A percentile compares a stretch with the other conserved stretches of the same genome.
These are phyloP conservation scores for Pelagophyceae sp. DNA, from an alignment of 352 stramenopile species.

Conservation along the genomic window DNA sequence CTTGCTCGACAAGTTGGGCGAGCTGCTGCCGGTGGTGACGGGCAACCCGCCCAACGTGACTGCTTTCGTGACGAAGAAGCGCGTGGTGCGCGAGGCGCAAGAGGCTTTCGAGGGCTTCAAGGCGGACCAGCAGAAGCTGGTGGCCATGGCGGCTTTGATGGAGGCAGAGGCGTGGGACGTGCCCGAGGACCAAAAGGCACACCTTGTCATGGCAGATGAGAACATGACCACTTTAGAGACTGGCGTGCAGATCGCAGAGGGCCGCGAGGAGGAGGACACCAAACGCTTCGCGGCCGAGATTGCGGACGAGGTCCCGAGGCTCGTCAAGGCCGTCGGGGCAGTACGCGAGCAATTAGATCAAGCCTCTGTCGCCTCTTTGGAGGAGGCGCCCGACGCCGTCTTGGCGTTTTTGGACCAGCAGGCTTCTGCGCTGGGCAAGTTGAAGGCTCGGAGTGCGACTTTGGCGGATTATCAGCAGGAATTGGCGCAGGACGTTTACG, in stretches of 20 bases:
- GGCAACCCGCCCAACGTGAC: conserved; percentile 47
- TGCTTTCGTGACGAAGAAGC: conserved; percentile 43
- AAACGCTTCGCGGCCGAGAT: conserved; percentile 76
- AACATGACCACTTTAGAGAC: conserved; percentile 74
- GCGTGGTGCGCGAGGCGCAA: conserved; percentile 50
- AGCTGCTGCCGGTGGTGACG: conserved; percentile 69
- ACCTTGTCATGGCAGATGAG: conserved; percentile 85
- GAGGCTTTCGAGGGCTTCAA: conserved; percentile 54
- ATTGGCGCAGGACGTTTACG: conserved; percentile 68
- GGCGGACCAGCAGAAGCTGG: conserved; percentile 58
- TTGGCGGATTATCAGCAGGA: conserved; percentile 73
- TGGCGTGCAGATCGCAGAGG: conserved; percentile 73
- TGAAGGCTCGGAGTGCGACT: conserved; percentile 57
- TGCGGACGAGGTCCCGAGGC: conserved; percentile 63
- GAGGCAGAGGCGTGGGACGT: conserved; percentile 77
- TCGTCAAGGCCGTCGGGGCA: conserved; percentile 46
- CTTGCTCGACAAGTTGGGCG: conserved; percentile 66
- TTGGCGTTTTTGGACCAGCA: conserved; percentile 56
- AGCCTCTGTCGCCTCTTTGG: conserved; percentile 59
- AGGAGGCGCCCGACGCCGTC: conserved; percentile 52
- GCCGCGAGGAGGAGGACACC: conserved; percentile 76
- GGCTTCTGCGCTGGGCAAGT: neutral
- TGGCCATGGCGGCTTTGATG: conserved; percentile 76
- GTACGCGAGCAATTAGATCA: conserved; percentile 70
- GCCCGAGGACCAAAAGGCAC: conserved; percentile 76